Percentiles rank a stretch among this genome's conserved stretches.
Evolutionary conservation across 2,329 filamentous ascomycete species (phyloP).

Genomic region (Exophiala xenobiotica): DNA sequence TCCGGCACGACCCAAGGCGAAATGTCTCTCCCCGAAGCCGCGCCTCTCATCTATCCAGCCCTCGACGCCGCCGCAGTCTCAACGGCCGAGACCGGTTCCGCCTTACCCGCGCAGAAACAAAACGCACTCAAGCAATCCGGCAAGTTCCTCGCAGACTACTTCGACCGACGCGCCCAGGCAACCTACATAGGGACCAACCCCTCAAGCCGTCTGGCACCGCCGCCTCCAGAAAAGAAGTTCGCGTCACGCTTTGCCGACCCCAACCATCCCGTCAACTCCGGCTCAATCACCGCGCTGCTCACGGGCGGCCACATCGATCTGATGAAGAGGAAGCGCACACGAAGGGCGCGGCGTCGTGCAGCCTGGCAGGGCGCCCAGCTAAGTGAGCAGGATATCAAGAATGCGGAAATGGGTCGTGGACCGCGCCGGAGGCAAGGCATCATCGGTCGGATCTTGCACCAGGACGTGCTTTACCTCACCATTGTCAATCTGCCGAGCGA

Average conservation of each 20-base stretch:
- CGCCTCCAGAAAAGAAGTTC: slow-evolving; percentile 38
- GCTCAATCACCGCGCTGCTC: slow-evolving; percentile 47
- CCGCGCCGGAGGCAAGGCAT: slow-evolving; percentile 9
- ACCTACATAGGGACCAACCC: slow-evolving; percentile 40
- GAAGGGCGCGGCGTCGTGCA: slow-evolving; percentile 15
- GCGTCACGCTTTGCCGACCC: slow-evolving; percentile 53
- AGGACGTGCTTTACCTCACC: too few species aligned
- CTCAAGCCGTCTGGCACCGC: slow-evolving; percentile 38
- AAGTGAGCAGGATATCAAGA: slow-evolving; percentile 17
- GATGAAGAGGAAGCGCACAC: slow-evolving; percentile 12
- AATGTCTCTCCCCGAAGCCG: slow-evolving; percentile 45
- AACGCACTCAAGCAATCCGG: slow-evolving; percentile 26
- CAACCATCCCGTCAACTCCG: slow-evolving; percentile 51
- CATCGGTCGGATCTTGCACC: slow-evolving; percentile 13
- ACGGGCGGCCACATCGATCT: slow-evolving; percentile 42
- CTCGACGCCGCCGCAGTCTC: slow-evolving; percentile 24
- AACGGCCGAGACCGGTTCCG: background rate
- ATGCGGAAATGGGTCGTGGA: slow-evolving; percentile 25
- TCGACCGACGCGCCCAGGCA: slow-evolving; percentile 51
- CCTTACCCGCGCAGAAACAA: slow-evolving; percentile 17
- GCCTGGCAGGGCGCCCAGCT: slow-evolving; percentile 14
- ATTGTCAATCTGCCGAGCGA: too few species aligned
- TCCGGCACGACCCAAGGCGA: slow-evolving; percentile 37
- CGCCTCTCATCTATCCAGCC: slow-evolving; percentile 50
- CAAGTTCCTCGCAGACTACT: slow-evolving; percentile 48